A percentile compares a stretch with the other conserved stretches of the same genome.
These are phyloP conservation scores for Stromatinia cepivora DNA, from an alignment of 2,329 filamentous ascomycete genomes.

Conservation along the genomic window DNA sequence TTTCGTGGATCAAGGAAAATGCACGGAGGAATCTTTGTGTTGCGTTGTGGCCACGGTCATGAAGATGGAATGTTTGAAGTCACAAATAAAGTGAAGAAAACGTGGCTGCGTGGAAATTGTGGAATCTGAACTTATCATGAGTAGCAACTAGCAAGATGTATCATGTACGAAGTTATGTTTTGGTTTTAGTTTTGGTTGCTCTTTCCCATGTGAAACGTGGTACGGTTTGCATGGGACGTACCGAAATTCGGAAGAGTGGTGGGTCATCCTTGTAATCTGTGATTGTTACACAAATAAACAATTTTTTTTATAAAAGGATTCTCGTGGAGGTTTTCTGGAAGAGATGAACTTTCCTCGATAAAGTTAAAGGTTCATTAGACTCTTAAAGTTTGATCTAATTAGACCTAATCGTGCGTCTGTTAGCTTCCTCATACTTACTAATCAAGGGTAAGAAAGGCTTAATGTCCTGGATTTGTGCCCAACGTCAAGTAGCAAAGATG, in stretches of 20 bases:
- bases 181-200: not conserved
- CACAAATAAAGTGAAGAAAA: constrained; percentile 10
- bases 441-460: not conserved
- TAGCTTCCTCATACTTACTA: too few species aligned
- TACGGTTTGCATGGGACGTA: not conserved
- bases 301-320: not conserved
- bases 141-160: not conserved
- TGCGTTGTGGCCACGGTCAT: not conserved
- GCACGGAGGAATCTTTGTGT: not conserved
- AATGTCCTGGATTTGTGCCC: not conserved
- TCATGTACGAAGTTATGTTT: not conserved
- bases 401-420: not conserved
- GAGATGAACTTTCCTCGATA: not conserved
- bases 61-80: constrained; percentile 1
- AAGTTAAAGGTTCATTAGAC: not conserved
- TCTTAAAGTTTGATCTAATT: constrained; percentile 4
- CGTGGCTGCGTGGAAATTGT: not conserved
- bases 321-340: constrained; percentile 7
- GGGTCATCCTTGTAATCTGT: constrained; percentile 20
- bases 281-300: not conserved
- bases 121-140: too few species aligned
- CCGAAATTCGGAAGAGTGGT: constrained; percentile 15
- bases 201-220: constrained; percentile 16
- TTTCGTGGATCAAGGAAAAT: not conserved
- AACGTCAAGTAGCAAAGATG: not conserved